Conservation (phyloP, 176 grass and related monocot genomes). For the Saccharum officinarum region DNA sequence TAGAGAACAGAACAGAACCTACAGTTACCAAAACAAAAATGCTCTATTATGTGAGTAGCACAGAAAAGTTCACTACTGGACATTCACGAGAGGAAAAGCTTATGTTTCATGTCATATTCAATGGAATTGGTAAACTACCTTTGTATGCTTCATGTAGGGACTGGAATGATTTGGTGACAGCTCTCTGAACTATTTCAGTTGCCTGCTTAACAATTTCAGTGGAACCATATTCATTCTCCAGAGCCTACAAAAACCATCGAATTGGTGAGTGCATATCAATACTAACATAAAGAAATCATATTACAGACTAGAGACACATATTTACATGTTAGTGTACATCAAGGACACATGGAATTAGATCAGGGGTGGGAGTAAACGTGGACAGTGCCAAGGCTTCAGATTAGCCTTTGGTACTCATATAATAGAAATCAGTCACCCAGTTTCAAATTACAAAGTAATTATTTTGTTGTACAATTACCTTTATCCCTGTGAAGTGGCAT, state of each 20-base stretch:
- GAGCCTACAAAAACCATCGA: slow-evolving; percentile 51
- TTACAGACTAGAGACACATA: neutral
- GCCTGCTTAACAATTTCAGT: slow-evolving; percentile 62
- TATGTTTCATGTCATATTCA: neutral
- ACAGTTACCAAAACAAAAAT: neutral
- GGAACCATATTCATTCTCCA: slow-evolving; percentile 68
- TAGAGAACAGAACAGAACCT: neutral
- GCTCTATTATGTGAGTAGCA: neutral
- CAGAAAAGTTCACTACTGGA: neutral
- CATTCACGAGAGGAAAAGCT: neutral
- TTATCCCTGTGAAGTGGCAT: slow-evolving; percentile 78
- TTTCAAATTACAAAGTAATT: slow-evolving; percentile 13
- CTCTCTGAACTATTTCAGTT: slow-evolving; percentile 65
- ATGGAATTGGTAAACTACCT: slow-evolving; percentile 38
- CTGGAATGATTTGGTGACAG: slow-evolving; percentile 71
- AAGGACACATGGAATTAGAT: neutral
- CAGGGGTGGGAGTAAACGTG: neutral
- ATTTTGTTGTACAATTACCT: slow-evolving; percentile 53
- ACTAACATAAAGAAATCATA: neutral
- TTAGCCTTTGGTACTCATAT: neutral
- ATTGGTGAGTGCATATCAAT: neutral
- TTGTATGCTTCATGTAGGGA: slow-evolving; percentile 60
- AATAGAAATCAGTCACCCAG: neutral
- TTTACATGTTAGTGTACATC: neutral
- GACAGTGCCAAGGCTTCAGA: neutral